Conservation (phyloP, 2,329 filamentous ascomycete species). For the Fusarium albidum region DNA sequence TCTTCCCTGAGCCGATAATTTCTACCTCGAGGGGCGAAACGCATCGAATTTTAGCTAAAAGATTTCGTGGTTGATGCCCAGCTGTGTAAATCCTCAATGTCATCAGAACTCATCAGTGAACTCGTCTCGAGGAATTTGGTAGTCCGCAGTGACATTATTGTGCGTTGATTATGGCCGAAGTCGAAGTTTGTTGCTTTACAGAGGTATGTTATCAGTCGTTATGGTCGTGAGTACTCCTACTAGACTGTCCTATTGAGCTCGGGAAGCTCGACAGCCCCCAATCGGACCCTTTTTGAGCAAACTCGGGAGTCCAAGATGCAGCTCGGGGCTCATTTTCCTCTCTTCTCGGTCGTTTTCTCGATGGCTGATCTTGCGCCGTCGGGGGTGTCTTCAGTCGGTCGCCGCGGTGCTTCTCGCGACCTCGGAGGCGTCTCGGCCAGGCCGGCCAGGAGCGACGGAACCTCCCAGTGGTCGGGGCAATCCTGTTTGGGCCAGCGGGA, state of each 20-base stretch:
- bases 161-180: neutral
- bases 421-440: conserved; percentile 3
- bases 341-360: conserved; percentile 2
- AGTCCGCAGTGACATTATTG: neutral
- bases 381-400: conserved; percentile 3
- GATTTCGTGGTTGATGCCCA: neutral
- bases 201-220: conserved; percentile 24
- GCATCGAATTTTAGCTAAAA: too few relatives aligned
- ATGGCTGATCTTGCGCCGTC: conserved; percentile 3
- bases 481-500: conserved; percentile 5
- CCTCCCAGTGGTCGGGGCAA: conserved; percentile 32
- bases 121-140: too few relatives aligned
- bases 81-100: neutral
- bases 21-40: neutral
- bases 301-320: conserved; percentile 11
- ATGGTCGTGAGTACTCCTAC: conserved; percentile 16
- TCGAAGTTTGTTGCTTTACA: neutral
- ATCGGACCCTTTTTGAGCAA: conserved; percentile 11
- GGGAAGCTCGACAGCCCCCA: conserved; percentile 21
- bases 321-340: conserved; percentile 6
- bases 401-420: conserved; percentile 11
- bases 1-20: neutral
- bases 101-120: neutral
- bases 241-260: conserved; percentile 21
- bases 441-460: conserved; percentile 30